Evolutionary conservation across 176 grass and related monocot genomes (phyloP), one percentile per base, ranked within the genome.

Genomic region (Guadua angustifolia): DNA sequence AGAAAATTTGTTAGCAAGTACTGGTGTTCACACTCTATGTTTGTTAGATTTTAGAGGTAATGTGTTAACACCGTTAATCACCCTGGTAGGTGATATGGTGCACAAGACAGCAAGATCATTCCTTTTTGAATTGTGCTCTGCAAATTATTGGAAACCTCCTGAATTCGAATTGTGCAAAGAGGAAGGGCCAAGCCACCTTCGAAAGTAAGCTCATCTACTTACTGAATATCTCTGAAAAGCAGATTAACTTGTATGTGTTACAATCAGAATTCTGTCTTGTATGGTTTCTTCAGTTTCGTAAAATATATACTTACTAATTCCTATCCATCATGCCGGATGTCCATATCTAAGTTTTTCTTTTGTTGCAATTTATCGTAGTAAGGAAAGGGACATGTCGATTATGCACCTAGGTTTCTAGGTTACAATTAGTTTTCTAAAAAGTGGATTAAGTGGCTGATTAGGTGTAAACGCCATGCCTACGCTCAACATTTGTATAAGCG

Each of bases 121-220:
- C 50, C 89, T 98, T 60, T 84, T 87, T 86, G 95, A 95, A 72
- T 39, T 98, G 56, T 98, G 95, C 77, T 59, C 88, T 49, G 91
- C 85, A 72, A 93, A 76, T 77, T 88, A 88, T 77, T 98, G 95
- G 95, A 84, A 73, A 53, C 71, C 40, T 76, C 95, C 95, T 70
- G 75, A 71, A 64, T 95, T 98, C 26, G 61, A 90, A 40, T 88
- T 88, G 57, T 94, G 78, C 66, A 93, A 89, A 85, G 89, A 88
- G 25, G 95, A 98, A 86, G 95, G 95, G 9, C 79, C 92, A 74
- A 74, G 64, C 67, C 95, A 98, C 77, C 87, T 90, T 71, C 84
- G 66, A 59, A 87, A 82, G 95, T 98, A 95, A 88, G 89, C 25
- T 83, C 17, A 52, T 72, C 42, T 85, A 60, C 29, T 36, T 74